Evolutionary conservation across 805 yeast genomes (phyloP).

Genomic region (Wickerhamia fluorescens): DNA sequence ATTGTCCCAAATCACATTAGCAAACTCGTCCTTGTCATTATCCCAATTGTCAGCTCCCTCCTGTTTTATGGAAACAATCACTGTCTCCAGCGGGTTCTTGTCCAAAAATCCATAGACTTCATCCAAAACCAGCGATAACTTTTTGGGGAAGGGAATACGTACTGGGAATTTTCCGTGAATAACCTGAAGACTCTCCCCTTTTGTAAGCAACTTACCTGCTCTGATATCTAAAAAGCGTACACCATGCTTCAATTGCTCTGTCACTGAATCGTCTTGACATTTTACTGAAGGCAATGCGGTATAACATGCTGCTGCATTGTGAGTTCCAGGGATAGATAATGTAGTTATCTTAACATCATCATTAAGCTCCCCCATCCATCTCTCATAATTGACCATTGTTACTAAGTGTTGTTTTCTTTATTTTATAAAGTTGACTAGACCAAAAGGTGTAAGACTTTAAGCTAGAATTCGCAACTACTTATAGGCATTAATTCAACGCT

Average conservation of each 20-base stretch:
- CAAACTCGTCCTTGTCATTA: slow-evolving; percentile 56
- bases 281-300: slow-evolving; percentile 68
- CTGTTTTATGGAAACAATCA: slow-evolving; percentile 62
- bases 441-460: too few species aligned
- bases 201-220: slow-evolving; percentile 48
- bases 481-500: too few species aligned
- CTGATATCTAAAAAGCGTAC: slow-evolving; percentile 71
- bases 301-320: slow-evolving; percentile 70
- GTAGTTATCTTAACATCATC: slow-evolving; percentile 47
- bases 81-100: slow-evolving; percentile 49
- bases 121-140: slow-evolving; percentile 43
- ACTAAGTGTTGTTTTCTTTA: neutral
- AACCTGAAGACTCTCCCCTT: slow-evolving; percentile 50
- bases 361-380: slow-evolving; percentile 50
- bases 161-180: slow-evolving; percentile 77
- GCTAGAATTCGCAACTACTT: too few species aligned
- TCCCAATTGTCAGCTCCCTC: slow-evolving; percentile 69
- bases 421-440: too few species aligned
- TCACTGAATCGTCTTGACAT: slow-evolving; percentile 59
- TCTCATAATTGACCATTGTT: slow-evolving; percentile 36
- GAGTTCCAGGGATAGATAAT: slow-evolving; percentile 78
- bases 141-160: slow-evolving; percentile 48
- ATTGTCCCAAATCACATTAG: slow-evolving; percentile 50
- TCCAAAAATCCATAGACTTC: slow-evolving; percentile 55
- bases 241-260: slow-evolving; percentile 61